Percentiles rank a stretch among this genome's conserved stretches.
phyloP scores from a whole-genome alignment of 441 rosid species.

The Populus hybrid region DNA sequence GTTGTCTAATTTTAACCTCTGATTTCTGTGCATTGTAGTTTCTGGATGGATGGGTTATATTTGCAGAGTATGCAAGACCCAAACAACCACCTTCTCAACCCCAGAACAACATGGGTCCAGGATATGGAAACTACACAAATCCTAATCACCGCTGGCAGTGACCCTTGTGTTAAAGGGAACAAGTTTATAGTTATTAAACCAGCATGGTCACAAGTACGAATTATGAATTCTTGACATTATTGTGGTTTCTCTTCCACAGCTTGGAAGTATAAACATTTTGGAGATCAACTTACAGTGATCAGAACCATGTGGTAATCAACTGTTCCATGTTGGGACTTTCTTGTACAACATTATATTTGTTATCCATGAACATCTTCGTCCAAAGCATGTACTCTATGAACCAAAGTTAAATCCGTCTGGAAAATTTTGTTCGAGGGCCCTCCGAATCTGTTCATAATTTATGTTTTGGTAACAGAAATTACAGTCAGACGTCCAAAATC shows the following conservation, averaged over 20 bases:
- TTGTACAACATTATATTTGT: not conserved
- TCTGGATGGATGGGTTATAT: constrained; percentile 96
- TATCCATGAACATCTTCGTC: not conserved
- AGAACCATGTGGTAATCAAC: not conserved
- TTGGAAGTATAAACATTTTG: not conserved
- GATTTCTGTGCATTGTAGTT: constrained; percentile 45
- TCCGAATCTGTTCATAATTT: not conserved
- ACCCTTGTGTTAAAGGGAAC: not conserved
- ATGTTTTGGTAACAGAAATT: not conserved
- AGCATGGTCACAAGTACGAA: not conserved
- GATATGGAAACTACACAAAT: constrained; percentile 6
- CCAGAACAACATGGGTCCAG: constrained; percentile 8
- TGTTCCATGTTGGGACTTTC: not conserved
- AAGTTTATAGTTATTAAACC: not conserved
- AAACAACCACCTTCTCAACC: constrained; percentile 32
- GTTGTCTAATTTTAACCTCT: not conserved
- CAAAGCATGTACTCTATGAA: not conserved
- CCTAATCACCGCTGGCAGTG: not conserved
- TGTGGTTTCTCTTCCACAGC: not conserved
- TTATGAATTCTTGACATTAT: not conserved
- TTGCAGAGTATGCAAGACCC: constrained; percentile 88
- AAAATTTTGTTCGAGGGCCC: not conserved
- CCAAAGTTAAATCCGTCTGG: not conserved
- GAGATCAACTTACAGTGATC: not conserved
- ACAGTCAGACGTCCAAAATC: not conserved